phyloP scores from a whole-genome alignment of 805 yeast species.

The Barnettozyma sucrosica region DNA sequence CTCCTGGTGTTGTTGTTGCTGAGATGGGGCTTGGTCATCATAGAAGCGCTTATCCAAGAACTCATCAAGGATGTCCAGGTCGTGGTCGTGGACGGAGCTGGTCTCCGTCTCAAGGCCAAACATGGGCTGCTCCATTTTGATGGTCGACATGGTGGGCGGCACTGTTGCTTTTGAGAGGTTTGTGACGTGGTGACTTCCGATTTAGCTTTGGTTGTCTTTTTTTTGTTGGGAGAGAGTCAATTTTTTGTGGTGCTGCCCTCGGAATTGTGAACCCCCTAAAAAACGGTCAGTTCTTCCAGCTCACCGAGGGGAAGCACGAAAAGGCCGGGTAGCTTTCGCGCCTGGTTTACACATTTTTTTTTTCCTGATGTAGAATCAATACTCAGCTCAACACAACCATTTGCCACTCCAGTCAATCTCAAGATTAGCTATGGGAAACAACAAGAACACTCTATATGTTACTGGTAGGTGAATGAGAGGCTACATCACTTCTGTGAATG shows the following conservation, averaged over 20 bases:
- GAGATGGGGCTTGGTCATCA: slow-evolving; percentile 11
- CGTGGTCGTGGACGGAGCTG: slow-evolving; percentile 22
- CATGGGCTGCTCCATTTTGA: slow-evolving; percentile 13
- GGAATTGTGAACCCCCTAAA: background rate
- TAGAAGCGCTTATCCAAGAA: slow-evolving; percentile 24
- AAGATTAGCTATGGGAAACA: slow-evolving; percentile 16
- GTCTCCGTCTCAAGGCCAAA: slow-evolving; percentile 5
- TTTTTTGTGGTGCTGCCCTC: background rate
- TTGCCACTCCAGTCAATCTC: background rate
- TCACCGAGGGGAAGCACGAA: background rate
- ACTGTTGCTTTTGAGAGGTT: background rate
- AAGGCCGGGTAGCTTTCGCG: background rate
- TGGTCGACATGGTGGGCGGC: slow-evolving; percentile 9
- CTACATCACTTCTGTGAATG: background rate
- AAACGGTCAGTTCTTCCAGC: background rate
- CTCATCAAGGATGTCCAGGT: slow-evolving; percentile 47
- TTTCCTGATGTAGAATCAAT: background rate
- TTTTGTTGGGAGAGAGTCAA: background rate
- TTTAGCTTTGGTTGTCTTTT: background rate
- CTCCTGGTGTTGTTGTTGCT: slow-evolving; percentile 1
- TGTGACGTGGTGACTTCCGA: background rate
- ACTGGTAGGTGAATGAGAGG: slow-evolving; percentile 31
- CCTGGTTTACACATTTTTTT: background rate
- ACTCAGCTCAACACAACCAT: too few relatives aligned
- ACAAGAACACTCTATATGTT: slow-evolving; percentile 42